Conservation (phyloP, 2,329 filamentous ascomycete species). For the Phyllosticta capitalensis region DNA sequence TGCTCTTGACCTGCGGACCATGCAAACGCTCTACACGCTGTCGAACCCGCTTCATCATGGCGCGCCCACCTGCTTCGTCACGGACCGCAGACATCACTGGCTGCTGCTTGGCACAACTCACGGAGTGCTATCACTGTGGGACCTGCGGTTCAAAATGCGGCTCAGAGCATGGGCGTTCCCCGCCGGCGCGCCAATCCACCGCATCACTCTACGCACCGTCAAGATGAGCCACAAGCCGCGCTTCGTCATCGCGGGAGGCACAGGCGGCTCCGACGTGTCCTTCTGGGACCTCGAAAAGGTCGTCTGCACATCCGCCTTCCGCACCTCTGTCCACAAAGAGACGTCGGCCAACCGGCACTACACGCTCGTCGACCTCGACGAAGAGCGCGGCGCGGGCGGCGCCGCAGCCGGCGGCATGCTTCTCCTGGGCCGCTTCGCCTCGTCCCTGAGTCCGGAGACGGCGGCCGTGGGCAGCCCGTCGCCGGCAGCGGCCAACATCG, state of each 20-base stretch:
- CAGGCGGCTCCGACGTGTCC: slow-evolving; percentile 77
- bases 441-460: slow-evolving; percentile 40
- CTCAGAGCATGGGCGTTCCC: slow-evolving; percentile 83
- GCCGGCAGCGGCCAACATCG: slow-evolving; percentile 26
- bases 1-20: slow-evolving; percentile 77
- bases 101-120: slow-evolving; percentile 84
- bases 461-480: neutral
- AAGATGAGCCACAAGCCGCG: slow-evolving; percentile 57
- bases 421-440: slow-evolving; percentile 66
- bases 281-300: slow-evolving; percentile 94
- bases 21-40: slow-evolving; percentile 70
- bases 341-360: slow-evolving; percentile 15
- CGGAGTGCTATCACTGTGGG: slow-evolving; percentile 89
- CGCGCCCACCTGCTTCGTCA: slow-evolving; percentile 80
- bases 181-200: slow-evolving; percentile 69
- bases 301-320: slow-evolving; percentile 80
- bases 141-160: slow-evolving; percentile 84
- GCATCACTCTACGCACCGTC: slow-evolving; percentile 58
- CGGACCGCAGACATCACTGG: slow-evolving; percentile 83
- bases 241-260: slow-evolving; percentile 83
- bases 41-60: slow-evolving; percentile 88
- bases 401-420: slow-evolving; percentile 48
- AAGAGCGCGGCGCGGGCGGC: slow-evolving; percentile 39
- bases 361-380: slow-evolving; percentile 80
- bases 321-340: slow-evolving; percentile 44